Conservation (phyloP, 129 eudicot genomes). For the Calendula officinalis region DNA sequence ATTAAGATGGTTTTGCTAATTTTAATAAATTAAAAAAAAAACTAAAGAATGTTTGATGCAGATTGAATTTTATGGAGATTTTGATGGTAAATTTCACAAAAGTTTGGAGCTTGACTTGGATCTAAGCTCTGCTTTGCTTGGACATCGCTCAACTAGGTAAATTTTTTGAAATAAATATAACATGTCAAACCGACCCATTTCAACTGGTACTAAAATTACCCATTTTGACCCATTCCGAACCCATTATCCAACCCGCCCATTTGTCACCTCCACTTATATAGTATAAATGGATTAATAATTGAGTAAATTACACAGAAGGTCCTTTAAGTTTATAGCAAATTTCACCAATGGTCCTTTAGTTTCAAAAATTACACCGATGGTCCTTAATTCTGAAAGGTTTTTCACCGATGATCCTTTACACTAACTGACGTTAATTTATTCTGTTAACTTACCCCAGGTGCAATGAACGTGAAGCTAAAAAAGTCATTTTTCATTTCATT, state of each 20-base stretch:
- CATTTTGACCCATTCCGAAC: neutral
- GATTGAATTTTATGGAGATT: slow-evolving; percentile 95
- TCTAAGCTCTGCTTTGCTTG: slow-evolving; percentile 87
- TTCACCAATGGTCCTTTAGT: no score
- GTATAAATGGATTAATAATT: no score
- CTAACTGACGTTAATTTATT: no score
- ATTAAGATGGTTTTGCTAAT: neutral
- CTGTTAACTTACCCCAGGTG: no score
- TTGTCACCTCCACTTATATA: neutral
- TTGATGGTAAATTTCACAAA: slow-evolving; percentile 94
- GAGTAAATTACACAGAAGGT: no score
- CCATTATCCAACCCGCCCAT: neutral
- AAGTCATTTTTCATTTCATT: no score
- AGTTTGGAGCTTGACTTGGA: slow-evolving; percentile 74
- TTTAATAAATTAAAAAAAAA: neutral
- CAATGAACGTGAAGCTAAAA: no score
- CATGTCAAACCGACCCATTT: slow-evolving; percentile 5
- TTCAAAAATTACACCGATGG: no score
- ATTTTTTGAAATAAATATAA: neutral
- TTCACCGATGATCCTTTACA: no score
- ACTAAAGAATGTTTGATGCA: slow-evolving; percentile 20
- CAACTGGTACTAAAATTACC: neutral
- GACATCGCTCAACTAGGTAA: slow-evolving; percentile 91
- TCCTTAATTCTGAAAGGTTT: no score
- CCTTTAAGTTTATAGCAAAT: no score